Percentiles rank a stretch among this genome's conserved stretches.
Evolutionary conservation across 768 basidiomycete species (phyloP).

Genomic region (Russula virescens): DNA sequence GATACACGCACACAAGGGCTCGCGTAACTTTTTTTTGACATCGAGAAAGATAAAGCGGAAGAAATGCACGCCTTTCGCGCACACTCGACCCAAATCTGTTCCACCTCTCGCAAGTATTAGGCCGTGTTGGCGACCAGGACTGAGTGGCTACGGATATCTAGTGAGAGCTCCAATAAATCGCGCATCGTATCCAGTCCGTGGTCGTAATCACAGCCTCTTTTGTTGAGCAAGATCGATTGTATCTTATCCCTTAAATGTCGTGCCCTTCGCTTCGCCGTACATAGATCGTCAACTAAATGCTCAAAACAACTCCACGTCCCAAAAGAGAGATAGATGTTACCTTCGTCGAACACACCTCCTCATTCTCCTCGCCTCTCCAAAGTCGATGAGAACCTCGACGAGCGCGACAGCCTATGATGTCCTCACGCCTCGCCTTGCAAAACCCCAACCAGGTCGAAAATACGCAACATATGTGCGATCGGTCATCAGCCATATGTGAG

Average conservation of each 20-base stretch:
- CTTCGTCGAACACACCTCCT: slow-evolving; percentile 72
- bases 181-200: slow-evolving; percentile 84
- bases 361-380: slow-evolving; percentile 87
- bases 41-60: background rate
- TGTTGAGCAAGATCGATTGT: slow-evolving; percentile 54
- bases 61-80: slow-evolving; percentile 60
- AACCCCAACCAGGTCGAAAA: too few species aligned
- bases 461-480: too few species aligned
- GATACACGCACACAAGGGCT: background rate
- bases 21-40: too few species aligned
- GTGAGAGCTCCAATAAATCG: slow-evolving; percentile 76
- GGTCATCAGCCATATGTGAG: too few species aligned
- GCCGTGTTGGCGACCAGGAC: slow-evolving; percentile 82
- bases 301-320: slow-evolving; percentile 5
- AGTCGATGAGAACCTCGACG: slow-evolving; percentile 87
- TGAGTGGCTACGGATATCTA: slow-evolving; percentile 86
- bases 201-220: slow-evolving; percentile 89
- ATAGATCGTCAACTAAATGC: background rate
- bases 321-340: slow-evolving; percentile 39
- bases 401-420: slow-evolving; percentile 69
- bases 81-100: slow-evolving; percentile 73
- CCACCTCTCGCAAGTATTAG: slow-evolving; percentile 72
- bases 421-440: slow-evolving; percentile 55
- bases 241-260: slow-evolving; percentile 47
- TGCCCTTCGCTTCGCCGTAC: slow-evolving; percentile 50